phyloP scores from a whole-genome alignment of 1,284 basidiomycete species.

The Phenoliferia sp. region DNA sequence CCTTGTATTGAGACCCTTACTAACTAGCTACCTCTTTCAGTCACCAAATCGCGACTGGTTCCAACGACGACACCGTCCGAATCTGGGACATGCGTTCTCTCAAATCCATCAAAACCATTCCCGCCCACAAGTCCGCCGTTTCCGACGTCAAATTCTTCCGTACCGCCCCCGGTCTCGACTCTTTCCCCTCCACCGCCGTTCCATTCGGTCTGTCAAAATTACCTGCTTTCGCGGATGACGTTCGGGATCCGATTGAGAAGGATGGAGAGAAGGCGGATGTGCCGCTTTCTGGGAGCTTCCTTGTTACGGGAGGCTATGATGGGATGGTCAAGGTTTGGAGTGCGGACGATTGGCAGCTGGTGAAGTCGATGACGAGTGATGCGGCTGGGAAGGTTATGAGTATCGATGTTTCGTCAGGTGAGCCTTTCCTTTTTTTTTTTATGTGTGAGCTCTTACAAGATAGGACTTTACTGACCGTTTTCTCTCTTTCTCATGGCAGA shows the following conservation, averaged over 20 bases:
- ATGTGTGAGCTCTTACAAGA: constrained; percentile 77
- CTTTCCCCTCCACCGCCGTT: constrained; percentile 7
- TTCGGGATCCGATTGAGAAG: constrained; percentile 12
- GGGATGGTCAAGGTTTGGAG: constrained; percentile 94
- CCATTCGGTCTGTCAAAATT: constrained; percentile 22
- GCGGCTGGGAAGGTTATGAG: constrained; percentile 93
- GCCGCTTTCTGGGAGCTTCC: constrained; percentile 69
- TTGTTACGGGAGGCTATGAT: constrained; percentile 92
- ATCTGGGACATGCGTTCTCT: constrained; percentile 97
- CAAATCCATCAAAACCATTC: constrained; percentile 89
- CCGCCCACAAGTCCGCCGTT: constrained; percentile 89
- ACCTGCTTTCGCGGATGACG: constrained; percentile 42
- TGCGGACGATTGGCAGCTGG: constrained; percentile 94
- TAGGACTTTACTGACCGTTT: constrained; percentile 4
- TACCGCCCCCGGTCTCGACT: constrained; percentile 40
- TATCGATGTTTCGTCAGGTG: constrained; percentile 66
- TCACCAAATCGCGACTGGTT: constrained; percentile 93
- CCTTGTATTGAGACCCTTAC: not conserved
- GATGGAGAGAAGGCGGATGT: constrained; percentile 21
- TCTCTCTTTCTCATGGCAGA: constrained; percentile 48
- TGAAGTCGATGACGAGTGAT: constrained; percentile 83
- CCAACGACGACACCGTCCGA: constrained; percentile 93
- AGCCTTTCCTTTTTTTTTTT: constrained; percentile 36
- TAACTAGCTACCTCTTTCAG: constrained; percentile 46
- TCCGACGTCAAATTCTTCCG: constrained; percentile 93